Evolutionary conservation across 2,329 filamentous ascomycete species (phyloP), one percentile per base, ranked within the genome.

Genomic region (Colletotrichum siamense): DNA sequence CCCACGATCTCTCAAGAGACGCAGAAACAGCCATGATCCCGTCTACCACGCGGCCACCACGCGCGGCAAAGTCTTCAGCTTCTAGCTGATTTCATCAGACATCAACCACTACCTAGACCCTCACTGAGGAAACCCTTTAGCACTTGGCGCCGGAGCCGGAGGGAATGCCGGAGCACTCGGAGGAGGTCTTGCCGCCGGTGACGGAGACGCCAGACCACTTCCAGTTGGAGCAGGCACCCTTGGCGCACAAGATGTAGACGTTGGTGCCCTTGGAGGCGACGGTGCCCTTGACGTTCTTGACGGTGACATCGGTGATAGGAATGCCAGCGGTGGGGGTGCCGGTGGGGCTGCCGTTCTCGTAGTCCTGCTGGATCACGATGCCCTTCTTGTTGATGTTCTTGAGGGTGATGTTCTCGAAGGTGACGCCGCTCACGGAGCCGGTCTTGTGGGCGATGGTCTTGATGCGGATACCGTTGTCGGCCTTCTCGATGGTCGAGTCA

Each of bases 221-320:
- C 89, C 90, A 92, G 82, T 87, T 84, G 10, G 85, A 86, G 83
- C 89, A 91, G 69, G 85, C 84, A 36, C 87, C 89, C 55, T 82
- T 83, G 22, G 87, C 90, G 79, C 91, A 92, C 8, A 91, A 86
- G 72, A 92, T 89, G 79, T 89, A 89, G 75, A 91, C 81, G 70
- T 89, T 83, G 30, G 82, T 85, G 22, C 81, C 87, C 22, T 78
- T 79, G 1, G 81, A 80, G 26, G 81, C 77, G 61, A 90, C 88
- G 6, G 84, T 84, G 26, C 89, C 89, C 5, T 80, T 85, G 75
- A 91, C 84, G 76, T 85, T 82, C 55, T 84, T 81, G 65, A 91
- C 81, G 4, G 84, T 87, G 15, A 91, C 78, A 6, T 85, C 86
- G 16, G 89, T 91, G 80, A 91, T 90, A 18, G 88, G 89, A n/a